These are phyloP conservation scores for Atkinsonella hypoxylon DNA, from an alignment of 2,329 filamentous ascomycete species.

Conservation along the genomic window DNA sequence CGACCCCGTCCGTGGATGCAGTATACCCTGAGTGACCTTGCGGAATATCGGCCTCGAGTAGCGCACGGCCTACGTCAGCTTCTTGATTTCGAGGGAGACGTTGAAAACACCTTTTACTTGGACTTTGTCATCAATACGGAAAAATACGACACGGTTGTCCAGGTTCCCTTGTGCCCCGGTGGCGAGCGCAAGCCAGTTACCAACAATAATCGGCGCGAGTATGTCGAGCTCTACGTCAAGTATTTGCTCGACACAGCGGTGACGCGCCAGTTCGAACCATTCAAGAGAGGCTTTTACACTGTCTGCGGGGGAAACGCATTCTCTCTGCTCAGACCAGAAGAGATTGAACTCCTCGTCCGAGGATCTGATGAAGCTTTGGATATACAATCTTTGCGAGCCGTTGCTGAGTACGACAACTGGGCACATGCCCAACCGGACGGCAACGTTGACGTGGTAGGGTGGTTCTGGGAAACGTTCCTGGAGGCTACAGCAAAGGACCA, in stretches of 20 bases:
- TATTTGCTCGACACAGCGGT: slow-evolving; percentile 71
- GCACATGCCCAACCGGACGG: slow-evolving; percentile 40
- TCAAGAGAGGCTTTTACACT: slow-evolving; percentile 87
- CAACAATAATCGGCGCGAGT: slow-evolving; percentile 73
- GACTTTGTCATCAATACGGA: slow-evolving; percentile 72
- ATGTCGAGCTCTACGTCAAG: slow-evolving; percentile 73
- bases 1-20: slow-evolving; percentile 51
- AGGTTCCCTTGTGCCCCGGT: slow-evolving; percentile 59
- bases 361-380: slow-evolving; percentile 79
- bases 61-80: slow-evolving; percentile 65
- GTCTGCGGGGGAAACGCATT: slow-evolving; percentile 83
- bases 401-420: slow-evolving; percentile 79
- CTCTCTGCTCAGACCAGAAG: slow-evolving; percentile 76
- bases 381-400: slow-evolving; percentile 60
- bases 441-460: slow-evolving; percentile 55
- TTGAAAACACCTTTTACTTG: slow-evolving; percentile 66
- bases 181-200: slow-evolving; percentile 69
- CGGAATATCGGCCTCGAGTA: slow-evolving; percentile 66
- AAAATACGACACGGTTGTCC: slow-evolving; percentile 56
- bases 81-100: slow-evolving; percentile 73
- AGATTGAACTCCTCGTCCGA: slow-evolving; percentile 78
- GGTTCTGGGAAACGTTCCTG: slow-evolving; percentile 83
- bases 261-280: slow-evolving; percentile 76
- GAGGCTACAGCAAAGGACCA: slow-evolving; percentile 55
- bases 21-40: slow-evolving; percentile 70